Percentiles rank a stretch among this genome's conserved stretches.
Conservation (phyloP, 257 asterid species). For the Marsdenia floribunda region DNA sequence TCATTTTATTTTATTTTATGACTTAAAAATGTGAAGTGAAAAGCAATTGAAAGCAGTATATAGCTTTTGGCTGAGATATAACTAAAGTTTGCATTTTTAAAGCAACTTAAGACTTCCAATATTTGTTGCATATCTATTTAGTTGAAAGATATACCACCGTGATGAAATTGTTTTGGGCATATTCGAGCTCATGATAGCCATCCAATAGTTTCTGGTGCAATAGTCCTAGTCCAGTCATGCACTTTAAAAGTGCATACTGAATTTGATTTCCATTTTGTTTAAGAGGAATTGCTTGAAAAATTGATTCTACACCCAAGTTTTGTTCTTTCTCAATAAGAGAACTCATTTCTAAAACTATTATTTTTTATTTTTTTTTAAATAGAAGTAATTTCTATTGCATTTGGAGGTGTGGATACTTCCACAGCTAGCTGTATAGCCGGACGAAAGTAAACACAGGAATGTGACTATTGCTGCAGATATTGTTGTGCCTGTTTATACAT, state of each 20-base stretch:
- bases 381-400: not conserved
- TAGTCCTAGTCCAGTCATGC: not conserved
- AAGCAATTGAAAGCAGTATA: not conserved
- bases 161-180: not conserved
- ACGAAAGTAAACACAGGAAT: not conserved
- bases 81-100: not conserved
- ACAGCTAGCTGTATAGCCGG: not conserved
- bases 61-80: not conserved
- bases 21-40: not conserved
- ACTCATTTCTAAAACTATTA: not conserved
- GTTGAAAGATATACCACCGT: not conserved
- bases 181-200: not conserved
- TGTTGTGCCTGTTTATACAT: not conserved
- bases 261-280: not conserved
- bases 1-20: too few relatives aligned
- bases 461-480: not conserved
- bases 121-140: not conserved
- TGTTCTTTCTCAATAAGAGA: not conserved
- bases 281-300: not conserved
- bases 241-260: not conserved
- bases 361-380: too few relatives aligned
- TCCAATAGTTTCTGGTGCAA: not conserved
- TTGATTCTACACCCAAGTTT: not conserved
- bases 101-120: not conserved
- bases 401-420: not conserved